These are phyloP conservation scores for Pholiota conissans DNA, from an alignment of 768 basidiomycete species.

Conservation along the genomic window DNA sequence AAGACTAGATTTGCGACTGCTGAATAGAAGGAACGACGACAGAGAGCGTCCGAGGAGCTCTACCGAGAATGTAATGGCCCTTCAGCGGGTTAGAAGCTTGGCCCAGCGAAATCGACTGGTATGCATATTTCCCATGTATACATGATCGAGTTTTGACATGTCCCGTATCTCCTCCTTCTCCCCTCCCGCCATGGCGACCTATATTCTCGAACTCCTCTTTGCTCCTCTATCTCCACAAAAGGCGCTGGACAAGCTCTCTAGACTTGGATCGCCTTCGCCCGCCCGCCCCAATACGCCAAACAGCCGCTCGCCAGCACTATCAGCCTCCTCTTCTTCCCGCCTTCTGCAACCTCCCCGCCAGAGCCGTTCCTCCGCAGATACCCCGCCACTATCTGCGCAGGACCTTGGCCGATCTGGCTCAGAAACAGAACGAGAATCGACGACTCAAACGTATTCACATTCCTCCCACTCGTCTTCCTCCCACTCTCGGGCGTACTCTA, in stretches of 20 bases:
- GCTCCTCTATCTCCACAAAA: constrained; percentile 30
- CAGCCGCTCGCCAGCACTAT: constrained; percentile 33
- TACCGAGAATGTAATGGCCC: constrained; percentile 56
- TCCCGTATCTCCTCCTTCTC: constrained; percentile 16
- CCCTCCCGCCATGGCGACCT: constrained; percentile 25
- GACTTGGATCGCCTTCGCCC: constrained; percentile 59
- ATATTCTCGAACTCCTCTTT: constrained; percentile 29
- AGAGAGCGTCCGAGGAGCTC: constrained; percentile 25
- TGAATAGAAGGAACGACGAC: constrained; percentile 29
- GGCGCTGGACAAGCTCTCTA: constrained; percentile 70
- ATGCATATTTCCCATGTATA: constrained; percentile 28
- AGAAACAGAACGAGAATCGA: constrained; percentile 77
- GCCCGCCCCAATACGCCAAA: constrained; percentile 25
- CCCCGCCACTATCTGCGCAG: constrained; percentile 26
- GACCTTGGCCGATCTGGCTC: constrained; percentile 62
- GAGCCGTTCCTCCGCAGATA: constrained; percentile 19
- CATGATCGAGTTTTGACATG: constrained; percentile 13
- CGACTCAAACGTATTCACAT: constrained; percentile 29
- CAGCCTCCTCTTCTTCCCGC: constrained; percentile 32
- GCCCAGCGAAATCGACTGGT: constrained; percentile 76
- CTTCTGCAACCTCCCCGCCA: constrained; percentile 34
- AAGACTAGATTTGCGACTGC: constrained; percentile 34
- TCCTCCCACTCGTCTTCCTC: constrained; percentile 25
- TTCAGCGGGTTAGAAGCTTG: constrained; percentile 70
- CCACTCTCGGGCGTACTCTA: constrained; percentile 14